These are phyloP conservation scores for Colletotrichum sansevieriae DNA, from an alignment of 2,329 filamentous ascomycete species.

Conservation along the genomic window DNA sequence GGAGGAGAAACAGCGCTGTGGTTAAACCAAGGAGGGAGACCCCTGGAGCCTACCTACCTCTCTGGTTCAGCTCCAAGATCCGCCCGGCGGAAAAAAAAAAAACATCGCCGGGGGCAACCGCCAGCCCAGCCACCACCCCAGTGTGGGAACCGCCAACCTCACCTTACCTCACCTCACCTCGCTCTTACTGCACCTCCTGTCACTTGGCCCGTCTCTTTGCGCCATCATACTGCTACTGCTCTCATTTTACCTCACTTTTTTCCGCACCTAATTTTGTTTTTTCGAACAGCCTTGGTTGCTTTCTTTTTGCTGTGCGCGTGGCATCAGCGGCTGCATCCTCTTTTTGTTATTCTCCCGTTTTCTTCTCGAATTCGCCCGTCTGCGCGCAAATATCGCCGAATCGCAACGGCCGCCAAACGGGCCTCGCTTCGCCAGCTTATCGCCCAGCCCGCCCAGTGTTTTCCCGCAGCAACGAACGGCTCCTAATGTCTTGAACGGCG, in stretches of 20 bases:
- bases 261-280: slow-evolving; percentile 13
- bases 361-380: slow-evolving; percentile 17
- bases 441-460: slow-evolving; percentile 38
- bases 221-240: slow-evolving; percentile 15
- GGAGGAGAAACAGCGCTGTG: slow-evolving; percentile 1
- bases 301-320: slow-evolving; percentile 32
- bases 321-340: slow-evolving; percentile 26
- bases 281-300: slow-evolving; percentile 17
- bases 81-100: slow-evolving; percentile 22
- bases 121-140: slow-evolving; percentile 35
- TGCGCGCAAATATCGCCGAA: slow-evolving; percentile 35
- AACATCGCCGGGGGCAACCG: slow-evolving; percentile 36
- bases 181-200: no score
- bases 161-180: slow-evolving; percentile 12
- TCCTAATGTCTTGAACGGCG: slow-evolving; percentile 40
- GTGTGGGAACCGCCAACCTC: slow-evolving; percentile 37
- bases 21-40: slow-evolving; percentile 14
- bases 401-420: slow-evolving; percentile 26
- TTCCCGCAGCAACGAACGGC: slow-evolving; percentile 38
- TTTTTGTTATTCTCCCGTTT: slow-evolving; percentile 7
- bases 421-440: slow-evolving; percentile 27
- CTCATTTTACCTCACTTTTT: slow-evolving; percentile 16
- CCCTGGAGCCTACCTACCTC: slow-evolving; percentile 27
- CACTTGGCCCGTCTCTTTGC: slow-evolving; percentile 28
- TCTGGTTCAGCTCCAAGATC: slow-evolving; percentile 38